Evolutionary conservation across 2,329 filamentous ascomycete genomes (phyloP).

Genomic region (Trichoderma asperellum): DNA sequence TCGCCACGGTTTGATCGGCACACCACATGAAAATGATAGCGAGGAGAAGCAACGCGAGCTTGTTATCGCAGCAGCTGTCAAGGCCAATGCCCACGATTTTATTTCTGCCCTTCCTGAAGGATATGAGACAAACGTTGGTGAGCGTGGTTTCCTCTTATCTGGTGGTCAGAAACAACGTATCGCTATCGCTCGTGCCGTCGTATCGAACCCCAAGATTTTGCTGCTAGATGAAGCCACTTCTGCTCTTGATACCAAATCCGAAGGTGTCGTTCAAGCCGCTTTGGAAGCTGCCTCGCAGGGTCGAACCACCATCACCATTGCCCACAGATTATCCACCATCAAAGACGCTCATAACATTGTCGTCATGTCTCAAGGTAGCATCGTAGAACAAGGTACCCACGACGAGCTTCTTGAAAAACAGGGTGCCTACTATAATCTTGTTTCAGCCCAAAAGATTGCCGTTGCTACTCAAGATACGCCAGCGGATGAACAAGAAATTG

Average conservation of each 20-base stretch:
- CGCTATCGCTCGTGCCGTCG: constrained; percentile 87
- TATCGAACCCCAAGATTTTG: constrained; percentile 89
- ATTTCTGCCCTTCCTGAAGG: constrained; percentile 80
- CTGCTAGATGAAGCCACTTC: constrained; percentile 95
- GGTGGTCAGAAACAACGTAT: constrained; percentile 98
- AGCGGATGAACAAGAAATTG: constrained; percentile 55
- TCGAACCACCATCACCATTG: constrained; percentile 93
- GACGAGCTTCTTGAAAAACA: constrained; percentile 71
- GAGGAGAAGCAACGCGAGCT: constrained; percentile 71
- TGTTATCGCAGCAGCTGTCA: constrained; percentile 80
- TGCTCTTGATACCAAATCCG: constrained; percentile 90
- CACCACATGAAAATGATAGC: constrained; percentile 67
- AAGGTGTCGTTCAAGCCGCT: constrained; percentile 91
- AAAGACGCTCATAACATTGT: constrained; percentile 94
- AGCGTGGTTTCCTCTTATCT: constrained; percentile 88
- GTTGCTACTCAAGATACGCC: constrained; percentile 59
- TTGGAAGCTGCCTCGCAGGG: constrained; percentile 84
- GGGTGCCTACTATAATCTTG: constrained; percentile 80
- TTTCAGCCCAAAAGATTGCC: constrained; percentile 84
- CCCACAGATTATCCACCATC: constrained; percentile 93
- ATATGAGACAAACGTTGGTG: constrained; percentile 91
- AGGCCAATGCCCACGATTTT: constrained; percentile 94
- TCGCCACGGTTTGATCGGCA: constrained; percentile 83
- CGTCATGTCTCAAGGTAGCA: constrained; percentile 81
- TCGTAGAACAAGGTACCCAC: constrained; percentile 91